phyloP scores from a whole-genome alignment of 1,284 basidiomycete genomes.

The Stereum hirsutum region DNA sequence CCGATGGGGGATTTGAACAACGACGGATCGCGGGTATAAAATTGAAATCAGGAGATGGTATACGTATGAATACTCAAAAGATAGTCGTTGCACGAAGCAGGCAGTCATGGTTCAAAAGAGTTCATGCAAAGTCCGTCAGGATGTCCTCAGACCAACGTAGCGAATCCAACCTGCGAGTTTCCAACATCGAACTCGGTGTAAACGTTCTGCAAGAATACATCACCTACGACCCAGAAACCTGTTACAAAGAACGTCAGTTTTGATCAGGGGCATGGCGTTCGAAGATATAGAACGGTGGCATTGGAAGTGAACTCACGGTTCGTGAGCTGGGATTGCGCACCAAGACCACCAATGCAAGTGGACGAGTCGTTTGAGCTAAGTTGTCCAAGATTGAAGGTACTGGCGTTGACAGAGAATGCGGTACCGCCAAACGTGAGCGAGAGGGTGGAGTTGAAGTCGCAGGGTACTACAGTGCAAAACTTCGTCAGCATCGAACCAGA shows the following conservation, averaged over 20 bases:
- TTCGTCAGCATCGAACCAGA: neutral
- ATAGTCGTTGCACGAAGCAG: too few relatives aligned
- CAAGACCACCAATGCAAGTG: conserved; percentile 17
- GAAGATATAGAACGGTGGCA: too few relatives aligned
- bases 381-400: conserved; percentile 14
- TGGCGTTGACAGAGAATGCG: conserved; percentile 13
- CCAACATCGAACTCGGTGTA: conserved; percentile 14
- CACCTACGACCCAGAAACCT: conserved; percentile 21
- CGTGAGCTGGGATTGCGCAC: neutral
- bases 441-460: conserved; percentile 12
- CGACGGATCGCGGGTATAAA: too few relatives aligned
- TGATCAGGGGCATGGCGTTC: too few relatives aligned
- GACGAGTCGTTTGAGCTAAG: conserved; percentile 5
- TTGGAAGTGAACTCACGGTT: too few relatives aligned
- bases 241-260: neutral
- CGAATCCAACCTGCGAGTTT: conserved; percentile 13
- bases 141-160: too few relatives aligned
- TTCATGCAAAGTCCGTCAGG: too few relatives aligned
- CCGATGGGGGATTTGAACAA: too few relatives aligned
- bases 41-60: too few relatives aligned
- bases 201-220: conserved; percentile 17
- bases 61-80: too few relatives aligned
- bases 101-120: too few relatives aligned
- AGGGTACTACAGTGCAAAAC: conserved; percentile 13
- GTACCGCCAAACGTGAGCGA: conserved; percentile 14